Evolutionary conservation across 2,329 filamentous ascomycete species (phyloP), one percentile per base, ranked within the genome.

Genomic region (Penicillium sp.): DNA sequence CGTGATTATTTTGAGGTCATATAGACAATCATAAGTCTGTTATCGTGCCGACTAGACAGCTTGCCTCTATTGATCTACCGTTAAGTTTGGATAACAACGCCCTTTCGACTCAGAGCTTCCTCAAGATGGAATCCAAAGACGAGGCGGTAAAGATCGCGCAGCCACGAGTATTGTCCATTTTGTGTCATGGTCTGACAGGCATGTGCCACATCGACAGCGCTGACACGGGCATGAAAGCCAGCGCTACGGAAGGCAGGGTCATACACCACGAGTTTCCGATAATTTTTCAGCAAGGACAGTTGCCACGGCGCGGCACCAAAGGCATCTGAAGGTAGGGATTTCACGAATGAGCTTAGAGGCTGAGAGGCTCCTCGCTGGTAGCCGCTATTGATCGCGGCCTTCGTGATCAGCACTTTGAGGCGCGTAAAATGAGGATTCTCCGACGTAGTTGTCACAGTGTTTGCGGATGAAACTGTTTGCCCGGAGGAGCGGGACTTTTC

Each of bases 101-200:
- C 80, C 60, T 86, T 85, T 54, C 84, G 76, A 46, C 76, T 73
- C 40, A 85, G 82, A 1, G 82, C 84, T 59, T 95, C 90, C 47
- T 95, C 88, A 12, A 89, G 71, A 41, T 85, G 81, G 62, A 91
- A 91, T 3, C 88, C 86, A 66, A 94, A 95, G 3, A 95, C 89
- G 36, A 91, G 76, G 45, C 81, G 80, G 71, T 88, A 96, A 11
- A 96, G 74, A 60, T 95, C 90, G 43, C 82, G 77, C 53, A 96
- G 72, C 76, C 91, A 96, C 7, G 75, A 75, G 67, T 93, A 93
- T 59, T 90, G 82, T 48, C 81, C 78, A 27, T 81, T 83, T 48
- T 81, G 76, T 45, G 80, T 80, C 80, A 95, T 87, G 75, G 84
- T 85, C 45, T 79, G 76, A 5, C 95, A 85, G 43, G 87, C 88